phyloP scores from a whole-genome alignment of 179 eudicot species.

The Actinidia arguta region DNA sequence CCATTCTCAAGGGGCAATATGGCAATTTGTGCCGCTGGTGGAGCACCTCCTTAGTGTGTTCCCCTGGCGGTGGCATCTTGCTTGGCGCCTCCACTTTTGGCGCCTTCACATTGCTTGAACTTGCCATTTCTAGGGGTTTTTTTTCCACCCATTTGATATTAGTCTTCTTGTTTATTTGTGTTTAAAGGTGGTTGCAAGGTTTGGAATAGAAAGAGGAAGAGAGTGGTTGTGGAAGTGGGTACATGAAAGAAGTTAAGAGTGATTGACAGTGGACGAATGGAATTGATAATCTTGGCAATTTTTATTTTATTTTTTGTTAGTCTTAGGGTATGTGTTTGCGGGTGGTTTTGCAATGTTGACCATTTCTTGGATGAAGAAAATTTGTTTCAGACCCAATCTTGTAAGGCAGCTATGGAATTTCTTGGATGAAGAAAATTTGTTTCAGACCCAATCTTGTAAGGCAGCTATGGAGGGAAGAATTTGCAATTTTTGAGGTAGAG shows the following conservation, averaged over 20 bases:
- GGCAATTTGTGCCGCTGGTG: constrained; percentile 40
- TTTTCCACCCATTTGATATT: neutral
- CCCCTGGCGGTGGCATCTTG: constrained; percentile 31
- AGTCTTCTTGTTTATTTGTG: neutral
- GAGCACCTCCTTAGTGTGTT: constrained; percentile 33
- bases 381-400: neutral
- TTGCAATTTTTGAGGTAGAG: too few relatives aligned
- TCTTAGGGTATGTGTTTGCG: neutral
- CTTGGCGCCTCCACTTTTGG: constrained; percentile 5
- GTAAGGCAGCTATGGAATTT: neutral
- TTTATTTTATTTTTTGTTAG: neutral
- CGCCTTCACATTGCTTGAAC: constrained; percentile 15
- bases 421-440: neutral
- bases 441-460: neutral
- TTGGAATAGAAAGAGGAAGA: neutral
- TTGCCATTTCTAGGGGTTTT: neutral
- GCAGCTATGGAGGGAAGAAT: neutral
- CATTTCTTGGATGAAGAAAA: constrained; percentile 7
- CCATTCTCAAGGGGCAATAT: constrained; percentile 31
- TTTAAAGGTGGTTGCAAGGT: neutral
- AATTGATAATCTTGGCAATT: neutral
- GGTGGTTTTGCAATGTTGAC: neutral
- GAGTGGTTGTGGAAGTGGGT: neutral
- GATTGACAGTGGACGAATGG: constrained; percentile 7
- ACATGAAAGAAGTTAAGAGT: neutral